Base-by-base conservation (phyloP, 1,139 yeast genomes). In the Geotrichum citri-aurantii region DNA sequence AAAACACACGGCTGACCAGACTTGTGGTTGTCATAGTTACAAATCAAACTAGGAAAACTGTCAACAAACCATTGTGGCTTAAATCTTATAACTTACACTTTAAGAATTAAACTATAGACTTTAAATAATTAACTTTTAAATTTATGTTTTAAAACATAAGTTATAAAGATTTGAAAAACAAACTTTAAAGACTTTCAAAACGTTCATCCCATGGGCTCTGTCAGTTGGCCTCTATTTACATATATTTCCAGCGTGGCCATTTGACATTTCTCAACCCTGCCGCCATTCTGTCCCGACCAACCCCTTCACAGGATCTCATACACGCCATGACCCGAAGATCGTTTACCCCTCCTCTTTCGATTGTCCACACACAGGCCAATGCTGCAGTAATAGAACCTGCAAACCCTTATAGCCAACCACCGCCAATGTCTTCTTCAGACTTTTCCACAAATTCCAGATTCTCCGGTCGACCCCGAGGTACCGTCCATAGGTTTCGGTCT, bases 401-500 rank as follows among this genome's bases (percentile, higher is more conserved):
- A 10, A 49, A 31, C 46, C 42, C 51, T 14, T 52, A 42, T 21
- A 29, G 33, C 31, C 23, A 42, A 11, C 23, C 29, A 5, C 40
- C 42, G 3, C 24, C 46, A 24, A 17, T 29, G 24, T 29, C 40
- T 19, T 33, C 40, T 21, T 27, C 56, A 11, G 50, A 49, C 46
- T 52, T 48, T 19, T 54, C 56, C 1, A 48, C 55, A 8, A 31
- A 31, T 23, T 52, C 56, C 7, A 19, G 57, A 24, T 26, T 33
- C 7, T 51, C 52, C 14, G 59, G 59, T 19, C 50, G 59, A n/a
- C 55, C 59, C 23, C 44, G 59, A 21, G 56, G 56, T 7, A 24
- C 48, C 23, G 53, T 48, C n/a, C 44, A 57, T 26, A 44, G 44
- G 46, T 23, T 53, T 42, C 27, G 50, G n/a, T 29, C 56, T 1